A percentile compares a stretch with the other conserved stretches of the same genome.
Evolutionary conservation across 768 basidiomycete species (phyloP).

Genomic region (Harrya chromipes): DNA sequence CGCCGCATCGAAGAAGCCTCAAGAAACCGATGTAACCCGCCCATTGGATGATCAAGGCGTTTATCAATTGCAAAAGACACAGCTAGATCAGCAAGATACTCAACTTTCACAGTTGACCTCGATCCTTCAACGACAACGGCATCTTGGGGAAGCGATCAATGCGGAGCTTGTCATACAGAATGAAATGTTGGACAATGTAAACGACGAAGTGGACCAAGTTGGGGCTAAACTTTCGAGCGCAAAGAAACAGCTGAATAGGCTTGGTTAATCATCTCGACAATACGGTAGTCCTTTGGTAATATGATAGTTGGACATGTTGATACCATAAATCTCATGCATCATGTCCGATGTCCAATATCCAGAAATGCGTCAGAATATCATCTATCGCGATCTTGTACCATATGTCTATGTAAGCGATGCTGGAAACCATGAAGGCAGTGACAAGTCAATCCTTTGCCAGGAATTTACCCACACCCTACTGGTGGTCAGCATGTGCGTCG

Average conservation of each 20-base stretch:
- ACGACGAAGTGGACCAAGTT: constrained; percentile 71
- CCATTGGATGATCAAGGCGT: constrained; percentile 85
- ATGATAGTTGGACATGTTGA: constrained; percentile 12
- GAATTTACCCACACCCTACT: constrained; percentile 57
- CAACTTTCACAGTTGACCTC: constrained; percentile 79
- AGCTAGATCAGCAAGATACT: constrained; percentile 81
- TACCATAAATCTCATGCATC: constrained; percentile 17
- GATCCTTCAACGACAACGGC: constrained; percentile 79
- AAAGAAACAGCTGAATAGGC: constrained; percentile 77
- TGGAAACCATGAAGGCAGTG: not conserved
- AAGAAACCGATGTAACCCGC: constrained; percentile 83
- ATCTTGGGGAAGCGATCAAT: constrained; percentile 83
- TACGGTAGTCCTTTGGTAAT: not conserved
- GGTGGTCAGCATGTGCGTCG: constrained; percentile 12
- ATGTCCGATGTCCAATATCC: constrained; percentile 7
- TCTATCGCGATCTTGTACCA: constrained; percentile 18
- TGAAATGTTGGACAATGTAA: constrained; percentile 80
- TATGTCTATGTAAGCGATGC: constrained; percentile 31
- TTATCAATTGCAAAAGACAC: constrained; percentile 70
- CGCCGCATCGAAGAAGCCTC: constrained; percentile 46
- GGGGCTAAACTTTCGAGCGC: constrained; percentile 75
- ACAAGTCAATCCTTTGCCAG: constrained; percentile 34
- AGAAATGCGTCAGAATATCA: constrained; percentile 15
- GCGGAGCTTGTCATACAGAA: constrained; percentile 81
- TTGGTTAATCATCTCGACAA: constrained; percentile 45